phyloP scores from a whole-genome alignment of 2,329 filamentous ascomycete species.

The Colletotrichum sp. region DNA sequence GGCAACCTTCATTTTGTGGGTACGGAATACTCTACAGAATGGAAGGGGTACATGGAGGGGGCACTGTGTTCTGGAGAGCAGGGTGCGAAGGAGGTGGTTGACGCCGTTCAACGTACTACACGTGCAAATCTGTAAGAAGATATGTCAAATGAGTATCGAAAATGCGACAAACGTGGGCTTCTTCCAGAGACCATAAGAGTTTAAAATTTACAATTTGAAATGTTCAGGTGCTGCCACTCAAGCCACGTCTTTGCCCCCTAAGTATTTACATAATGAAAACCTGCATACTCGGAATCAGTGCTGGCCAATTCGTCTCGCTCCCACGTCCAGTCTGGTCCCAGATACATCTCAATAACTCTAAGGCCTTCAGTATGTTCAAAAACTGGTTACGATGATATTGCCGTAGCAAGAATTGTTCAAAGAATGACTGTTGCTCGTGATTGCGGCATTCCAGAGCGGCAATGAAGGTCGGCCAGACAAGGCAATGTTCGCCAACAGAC shows the following conservation, averaged over 20 bases:
- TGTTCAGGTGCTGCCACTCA: not conserved
- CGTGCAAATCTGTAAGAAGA: not conserved
- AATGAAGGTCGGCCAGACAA: constrained; percentile 10
- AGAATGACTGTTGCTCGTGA: not conserved
- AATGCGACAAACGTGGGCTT: not conserved
- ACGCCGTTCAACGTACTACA: constrained; percentile 15
- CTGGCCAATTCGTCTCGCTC: not conserved
- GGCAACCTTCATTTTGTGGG: constrained; percentile 54
- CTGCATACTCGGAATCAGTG: not conserved
- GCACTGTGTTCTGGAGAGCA: constrained; percentile 48
- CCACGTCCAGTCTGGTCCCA: not conserved
- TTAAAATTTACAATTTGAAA: not conserved
- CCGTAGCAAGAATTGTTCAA: not conserved
- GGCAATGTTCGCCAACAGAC: not conserved
- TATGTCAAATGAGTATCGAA: no score
- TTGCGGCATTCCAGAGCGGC: constrained; percentile 1
- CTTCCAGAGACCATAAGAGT: fast-evolving
- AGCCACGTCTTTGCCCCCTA: not conserved
- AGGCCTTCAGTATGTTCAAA: not conserved
- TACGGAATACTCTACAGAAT: constrained; percentile 51
- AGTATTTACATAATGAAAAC: not conserved
- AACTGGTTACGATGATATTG: constrained; percentile 2
- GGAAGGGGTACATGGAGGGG: constrained; percentile 60
- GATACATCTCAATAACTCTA: not conserved
- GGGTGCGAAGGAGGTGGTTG: constrained; percentile 44